A percentile compares a stretch with the other conserved stretches of the same genome.
Evolutionary conservation across 148 eudicot genomes (phyloP).

Genomic region (Arbutus unedo): DNA sequence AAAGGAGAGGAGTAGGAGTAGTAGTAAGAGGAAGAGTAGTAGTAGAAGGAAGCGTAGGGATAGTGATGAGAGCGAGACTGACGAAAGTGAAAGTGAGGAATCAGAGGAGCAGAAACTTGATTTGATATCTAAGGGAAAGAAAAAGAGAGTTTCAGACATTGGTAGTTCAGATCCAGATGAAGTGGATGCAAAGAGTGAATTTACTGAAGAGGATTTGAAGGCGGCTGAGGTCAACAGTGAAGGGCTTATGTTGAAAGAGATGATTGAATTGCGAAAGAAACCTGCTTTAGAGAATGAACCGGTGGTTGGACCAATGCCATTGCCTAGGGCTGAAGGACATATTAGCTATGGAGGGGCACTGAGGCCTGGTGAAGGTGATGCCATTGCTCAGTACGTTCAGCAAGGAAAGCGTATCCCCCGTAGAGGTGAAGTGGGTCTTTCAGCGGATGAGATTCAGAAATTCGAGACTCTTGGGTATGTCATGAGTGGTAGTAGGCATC

Average conservation of each 20-base stretch:
- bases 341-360: constrained; percentile 97
- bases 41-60: constrained; percentile 30
- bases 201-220: constrained; percentile 28
- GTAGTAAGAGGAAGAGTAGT: constrained; percentile 34
- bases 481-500: constrained; percentile 99
- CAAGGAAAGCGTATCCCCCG: constrained; percentile 99
- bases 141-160: constrained; percentile 32
- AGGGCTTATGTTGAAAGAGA: constrained; percentile 53
- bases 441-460: constrained; percentile 87
- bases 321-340: constrained; percentile 96
- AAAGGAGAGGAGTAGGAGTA: constrained; percentile 33
- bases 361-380: constrained; percentile 99
- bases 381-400: constrained; percentile 96
- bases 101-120: constrained; percentile 32
- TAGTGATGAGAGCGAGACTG: constrained; percentile 22
- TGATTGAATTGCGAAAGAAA: constrained; percentile 56
- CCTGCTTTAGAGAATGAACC: constrained; percentile 50
- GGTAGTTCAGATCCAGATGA: constrained; percentile 25
- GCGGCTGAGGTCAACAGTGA: constrained; percentile 40
- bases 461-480: constrained; percentile 93
- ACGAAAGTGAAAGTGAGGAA: constrained; percentile 32
- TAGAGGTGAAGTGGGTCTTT: constrained; percentile 97
- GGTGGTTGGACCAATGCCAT: constrained; percentile 80
- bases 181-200: constrained; percentile 26
- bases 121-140: constrained; percentile 33